Percentiles rank a stretch among this genome's conserved stretches.
Conservation (phyloP, 805 yeast genomes). For the Wickerhamomyces kurtzmanii region DNA sequence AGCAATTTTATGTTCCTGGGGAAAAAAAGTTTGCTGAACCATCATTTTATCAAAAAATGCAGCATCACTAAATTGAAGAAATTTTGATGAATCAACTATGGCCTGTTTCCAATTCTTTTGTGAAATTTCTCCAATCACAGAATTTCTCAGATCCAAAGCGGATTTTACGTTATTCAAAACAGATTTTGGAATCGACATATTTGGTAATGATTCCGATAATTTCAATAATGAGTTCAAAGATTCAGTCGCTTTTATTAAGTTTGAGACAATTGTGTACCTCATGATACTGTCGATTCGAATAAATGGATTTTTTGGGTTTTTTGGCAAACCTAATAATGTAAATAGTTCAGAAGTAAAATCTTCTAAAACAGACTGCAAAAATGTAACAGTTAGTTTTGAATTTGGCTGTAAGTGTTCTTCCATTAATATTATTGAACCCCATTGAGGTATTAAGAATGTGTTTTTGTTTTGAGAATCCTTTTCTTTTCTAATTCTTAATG, state of each 20-base stretch:
- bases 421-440: constrained; percentile 58
- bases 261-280: constrained; percentile 46
- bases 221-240: constrained; percentile 66
- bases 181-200: constrained; percentile 74
- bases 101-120: constrained; percentile 36
- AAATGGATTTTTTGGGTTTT: constrained; percentile 44
- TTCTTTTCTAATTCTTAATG: constrained; percentile 35
- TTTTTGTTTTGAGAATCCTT: constrained; percentile 11
- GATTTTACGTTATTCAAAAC: constrained; percentile 49
- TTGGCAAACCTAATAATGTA: constrained; percentile 61
- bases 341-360: constrained; percentile 69
- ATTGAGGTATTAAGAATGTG: constrained; percentile 68
- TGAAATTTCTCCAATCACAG: constrained; percentile 18
- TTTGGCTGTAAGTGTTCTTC: constrained; percentile 16
- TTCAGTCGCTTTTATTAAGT: constrained; percentile 52
- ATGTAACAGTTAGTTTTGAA: constrained; percentile 26
- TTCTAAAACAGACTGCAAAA: constrained; percentile 50
- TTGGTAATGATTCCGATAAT: constrained; percentile 56
- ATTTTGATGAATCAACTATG: constrained; percentile 40
- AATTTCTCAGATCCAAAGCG: constrained; percentile 31
- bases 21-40: constrained; percentile 93
- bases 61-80: constrained; percentile 27
- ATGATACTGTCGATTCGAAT: constrained; percentile 58
- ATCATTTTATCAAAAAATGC: constrained; percentile 92
- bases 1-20: constrained; percentile 92